phyloP scores from a whole-genome alignment of 352 stramenopile genomes.

The Salisapilia sapeloensis region DNA sequence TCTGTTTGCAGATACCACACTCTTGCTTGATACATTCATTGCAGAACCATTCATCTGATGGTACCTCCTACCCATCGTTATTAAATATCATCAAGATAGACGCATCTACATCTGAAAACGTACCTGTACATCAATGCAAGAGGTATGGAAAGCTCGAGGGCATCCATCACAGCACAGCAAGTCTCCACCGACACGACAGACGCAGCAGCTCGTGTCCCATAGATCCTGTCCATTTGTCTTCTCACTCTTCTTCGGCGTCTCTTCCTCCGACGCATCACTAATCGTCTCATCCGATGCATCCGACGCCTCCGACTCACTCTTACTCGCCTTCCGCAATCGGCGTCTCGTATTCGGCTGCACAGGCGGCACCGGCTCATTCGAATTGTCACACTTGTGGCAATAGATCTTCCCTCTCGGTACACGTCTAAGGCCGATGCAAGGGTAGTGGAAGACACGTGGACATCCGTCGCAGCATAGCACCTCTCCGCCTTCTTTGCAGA shows the following conservation, averaged over 20 bases:
- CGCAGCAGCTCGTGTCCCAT: constrained; percentile 80
- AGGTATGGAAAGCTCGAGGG: constrained; percentile 46
- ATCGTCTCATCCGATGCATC: too few relatives aligned
- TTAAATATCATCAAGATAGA: not conserved
- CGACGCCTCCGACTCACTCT: too few relatives aligned
- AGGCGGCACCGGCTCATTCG: constrained; percentile 47
- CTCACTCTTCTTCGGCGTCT: too few relatives aligned
- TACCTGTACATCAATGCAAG: too few relatives aligned
- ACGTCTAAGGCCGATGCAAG: constrained; percentile 65
- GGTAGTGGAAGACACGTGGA: constrained; percentile 81
- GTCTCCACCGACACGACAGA: constrained; percentile 56
- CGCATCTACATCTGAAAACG: constrained; percentile 1
- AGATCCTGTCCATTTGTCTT: too few relatives aligned
- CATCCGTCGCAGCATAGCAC: constrained; percentile 86
- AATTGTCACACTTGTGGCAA: constrained; percentile 57
- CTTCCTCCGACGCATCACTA: too few relatives aligned
- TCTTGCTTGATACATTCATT: constrained; percentile 72
- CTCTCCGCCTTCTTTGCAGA: constrained; percentile 72
- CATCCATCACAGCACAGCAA: constrained; percentile 54
- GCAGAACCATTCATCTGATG: constrained; percentile 78
- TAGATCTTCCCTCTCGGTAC: constrained; percentile 77
- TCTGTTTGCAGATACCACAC: constrained; percentile 71
- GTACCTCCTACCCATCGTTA: constrained; percentile 12
- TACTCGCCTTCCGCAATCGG: too few relatives aligned
- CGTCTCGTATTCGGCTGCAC: constrained; percentile 8